Percentiles rank a stretch among this genome's conserved stretches.
phyloP scores from a whole-genome alignment of 176 grass and related monocot genomes.

The Carex myosuroides region DNA sequence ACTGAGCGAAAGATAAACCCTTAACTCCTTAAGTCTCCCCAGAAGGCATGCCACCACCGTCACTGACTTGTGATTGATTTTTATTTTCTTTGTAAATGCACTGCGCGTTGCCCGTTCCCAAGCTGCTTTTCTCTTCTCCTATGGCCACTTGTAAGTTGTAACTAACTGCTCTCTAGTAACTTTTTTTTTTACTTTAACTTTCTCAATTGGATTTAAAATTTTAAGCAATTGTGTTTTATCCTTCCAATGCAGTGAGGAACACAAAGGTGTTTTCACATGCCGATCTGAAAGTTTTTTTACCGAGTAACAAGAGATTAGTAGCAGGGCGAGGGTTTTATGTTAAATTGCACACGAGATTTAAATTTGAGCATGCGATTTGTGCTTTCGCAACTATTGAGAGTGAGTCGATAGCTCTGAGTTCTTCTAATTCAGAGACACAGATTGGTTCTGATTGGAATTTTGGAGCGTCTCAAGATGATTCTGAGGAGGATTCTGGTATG shows the following conservation, averaged over 20 bases:
- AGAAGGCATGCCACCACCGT: neutral
- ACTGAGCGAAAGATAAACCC: neutral
- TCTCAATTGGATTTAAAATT: neutral
- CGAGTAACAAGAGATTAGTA: neutral
- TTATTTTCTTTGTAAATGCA: neutral
- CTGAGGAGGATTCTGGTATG: conserved; percentile 33
- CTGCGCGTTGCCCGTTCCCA: neutral
- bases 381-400: neutral
- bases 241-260: neutral
- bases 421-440: neutral
- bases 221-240: neutral
- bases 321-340: neutral
- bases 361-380: neutral
- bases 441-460: conserved; percentile 5
- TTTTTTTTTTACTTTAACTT: neutral
- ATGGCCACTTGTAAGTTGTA: neutral
- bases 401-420: neutral
- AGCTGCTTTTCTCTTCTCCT: neutral
- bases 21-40: neutral
- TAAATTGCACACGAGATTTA: neutral
- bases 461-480: neutral
- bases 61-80: neutral
- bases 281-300: neutral
- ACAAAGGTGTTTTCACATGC: neutral
- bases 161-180: neutral